Evolutionary conservation across 2,329 filamentous ascomycete genomes (phyloP).

Genomic region (Thelonectria rubi): DNA sequence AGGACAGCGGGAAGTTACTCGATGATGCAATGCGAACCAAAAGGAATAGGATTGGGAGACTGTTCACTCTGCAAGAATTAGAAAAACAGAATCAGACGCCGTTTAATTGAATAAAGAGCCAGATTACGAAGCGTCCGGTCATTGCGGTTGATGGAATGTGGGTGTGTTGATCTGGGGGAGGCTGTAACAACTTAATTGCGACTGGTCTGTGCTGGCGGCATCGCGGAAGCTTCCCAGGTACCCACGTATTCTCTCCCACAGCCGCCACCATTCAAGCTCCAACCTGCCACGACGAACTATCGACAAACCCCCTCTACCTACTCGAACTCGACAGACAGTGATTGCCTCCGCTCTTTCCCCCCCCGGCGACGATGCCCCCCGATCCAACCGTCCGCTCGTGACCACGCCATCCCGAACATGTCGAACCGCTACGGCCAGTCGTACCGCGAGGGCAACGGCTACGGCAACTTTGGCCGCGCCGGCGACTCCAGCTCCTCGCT

Average conservation of each 20-base stretch:
- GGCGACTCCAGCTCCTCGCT: slow-evolving; percentile 53
- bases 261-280: neutral
- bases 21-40: too few relatives aligned
- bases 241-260: neutral
- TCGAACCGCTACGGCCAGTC: slow-evolving; percentile 60
- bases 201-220: slow-evolving; percentile 7
- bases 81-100: neutral
- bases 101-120: neutral
- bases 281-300: neutral
- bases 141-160: too few relatives aligned
- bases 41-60: too few relatives aligned
- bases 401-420: slow-evolving; percentile 51
- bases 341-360: neutral
- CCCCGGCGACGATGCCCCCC: slow-evolving; percentile 37
- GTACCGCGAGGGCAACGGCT: slow-evolving; percentile 52
- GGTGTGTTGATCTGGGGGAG: neutral
- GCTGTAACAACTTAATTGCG: neutral
- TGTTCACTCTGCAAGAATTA: neutral
- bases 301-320: neutral
- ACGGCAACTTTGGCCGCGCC: slow-evolving; percentile 53
- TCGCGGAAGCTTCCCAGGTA: slow-evolving; percentile 6
- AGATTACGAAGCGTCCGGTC: too few relatives aligned
- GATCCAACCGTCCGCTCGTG: slow-evolving; percentile 26
- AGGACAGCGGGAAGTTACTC: too few relatives aligned
- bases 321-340: neutral